Evolutionary conservation across 768 basidiomycete species (phyloP), one percentile per base, ranked within the genome.

Genomic region (Calocybe indica): DNA sequence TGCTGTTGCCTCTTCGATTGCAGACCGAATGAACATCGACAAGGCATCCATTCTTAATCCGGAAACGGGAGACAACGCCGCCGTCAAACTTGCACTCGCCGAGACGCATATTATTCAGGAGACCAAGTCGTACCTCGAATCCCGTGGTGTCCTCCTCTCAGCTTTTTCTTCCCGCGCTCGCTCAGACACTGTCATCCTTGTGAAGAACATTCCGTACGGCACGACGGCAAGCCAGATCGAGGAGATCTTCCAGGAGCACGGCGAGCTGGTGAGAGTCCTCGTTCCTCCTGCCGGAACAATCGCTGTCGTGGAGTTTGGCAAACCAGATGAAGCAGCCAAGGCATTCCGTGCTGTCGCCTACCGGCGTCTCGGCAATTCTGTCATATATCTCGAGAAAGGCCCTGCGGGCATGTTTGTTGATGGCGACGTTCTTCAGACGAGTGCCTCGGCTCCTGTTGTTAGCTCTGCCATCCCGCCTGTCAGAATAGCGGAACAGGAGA

Each of bases 81-180:
- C 95, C 2, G 92, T 97, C 48, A 96, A 94, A 62, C 82, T 98
- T 35, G 95, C 96, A 0, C 73, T 98, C 35, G 95, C 96, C 0
- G 96, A 99, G 65, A 96, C 96, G 12, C 90, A 93, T 55, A 82
- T 98, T 64, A 93, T 99, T 48, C 80, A 88, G 50, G 95, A 98
- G 64, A 98, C 94, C 1, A 96, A 95, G 60, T 66, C 82, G 0
- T 96, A 90, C 64, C 79, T 97, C 12, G 90, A 93, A 59, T 74
- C 78, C 2, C 80, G 88, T 48, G 86, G 86, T 11, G 81, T 88
- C 48, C 61, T 81, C 13, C 64, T 88, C 1, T 72, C 78, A 2
- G 71, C 81, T 0, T 83, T 88, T 53, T 70, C 74, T 3, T 65
- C 74, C 1, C 65, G 65, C 9, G 68, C 68, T 3, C 74, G 80